Base-by-base conservation (phyloP, 352 stramenopile species). In the Elongisporangium anandrum region DNA sequence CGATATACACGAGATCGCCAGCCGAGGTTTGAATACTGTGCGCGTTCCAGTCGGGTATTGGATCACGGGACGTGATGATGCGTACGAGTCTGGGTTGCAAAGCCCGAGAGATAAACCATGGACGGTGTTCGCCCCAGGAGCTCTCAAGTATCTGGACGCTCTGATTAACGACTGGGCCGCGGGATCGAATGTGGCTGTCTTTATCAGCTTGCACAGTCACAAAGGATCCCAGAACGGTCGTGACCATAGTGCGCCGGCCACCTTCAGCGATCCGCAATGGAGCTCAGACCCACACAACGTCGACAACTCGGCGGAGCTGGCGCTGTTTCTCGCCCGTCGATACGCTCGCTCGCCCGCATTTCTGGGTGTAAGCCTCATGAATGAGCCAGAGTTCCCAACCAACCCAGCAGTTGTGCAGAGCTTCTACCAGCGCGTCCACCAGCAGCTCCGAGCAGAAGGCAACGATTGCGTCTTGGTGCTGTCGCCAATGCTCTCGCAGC, bases 341-440 rank as follows among this genome's bases (percentile, higher is more conserved):
- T 95, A 92, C 66, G 72, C 76, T 49, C 20, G 75, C 17, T 78
- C 91, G 4, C 69, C 69, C 4, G 82, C 85, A 10, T 94, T 92
- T 50, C 56, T 94, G 1, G 85, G 85, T 0, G 79, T 95, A 12
- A 77, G 77, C 0, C 45, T 95, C 6, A 54, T 93, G 13, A 93
- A 95, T 59, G 83, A 92, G 50, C 85, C 85, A 3, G 68, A 63
- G 13, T 72, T 65, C 4, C 72, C 55, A 2, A 91, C 79, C 4
- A 72, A 74, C 58, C 65, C 84, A 19, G 51, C 50, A 3, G 54
- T 79, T 17, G 52, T 95, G 50, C 84, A 89, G 50, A 59, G 85
- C 26, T 95, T 88, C 68, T 95, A 93, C 66, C 56, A 87, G 23
- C 71, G 88, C 56, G 78, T 81, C 3, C 92, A 95, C 64, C 58